Evolutionary conservation across 1,284 basidiomycete genomes (phyloP), one percentile per base, ranked within the genome.

Genomic region (Coniophora puteana): DNA sequence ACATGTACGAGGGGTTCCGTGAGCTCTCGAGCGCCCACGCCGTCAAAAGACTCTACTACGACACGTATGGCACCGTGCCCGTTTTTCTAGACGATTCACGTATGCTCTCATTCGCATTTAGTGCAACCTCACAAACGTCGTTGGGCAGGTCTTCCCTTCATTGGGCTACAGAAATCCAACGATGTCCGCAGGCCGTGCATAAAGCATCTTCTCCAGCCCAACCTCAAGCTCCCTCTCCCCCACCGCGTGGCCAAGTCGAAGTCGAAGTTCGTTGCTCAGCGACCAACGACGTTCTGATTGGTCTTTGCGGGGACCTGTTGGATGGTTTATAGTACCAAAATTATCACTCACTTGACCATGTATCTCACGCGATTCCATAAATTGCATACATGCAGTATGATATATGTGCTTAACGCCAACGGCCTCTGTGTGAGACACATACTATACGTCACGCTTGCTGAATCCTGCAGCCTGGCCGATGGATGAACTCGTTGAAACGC

Each of bases 21-120:
- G 95, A 96, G 57, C 83, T 99, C 54, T 81, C 80, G 57, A 88
- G 96, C 54, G 87, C 92, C 47, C 94, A 93, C 67, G 95, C 96
- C 49, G 96, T 98, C 64, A 93, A 92, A 78, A 77, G 85, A 57
- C 76, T 98, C 69, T 99, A 99, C 83, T 95, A 99, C 75, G 95
- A 99, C 74, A 98, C 99, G 95, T 96, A 51, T 83, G 94, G 56
- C 96, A 99, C 74, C 93, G 95, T 74, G 95, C 95, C 54, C 92
- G 96, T 63, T 99, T 87, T 73, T 98, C 85, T 83, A 94, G 70
- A 97, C 91, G 42, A 95, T 99, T 69, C 93, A 96, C 71, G 90
- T 92, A 56, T 51, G 83, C 69, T n/a, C 18, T 28, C 8, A 12
- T 47, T 29, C 18, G 21, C 3, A 27, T 27, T 27, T 10, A 20